phyloP scores from a whole-genome alignment of 441 rosid species.

The Croton setiger region DNA sequence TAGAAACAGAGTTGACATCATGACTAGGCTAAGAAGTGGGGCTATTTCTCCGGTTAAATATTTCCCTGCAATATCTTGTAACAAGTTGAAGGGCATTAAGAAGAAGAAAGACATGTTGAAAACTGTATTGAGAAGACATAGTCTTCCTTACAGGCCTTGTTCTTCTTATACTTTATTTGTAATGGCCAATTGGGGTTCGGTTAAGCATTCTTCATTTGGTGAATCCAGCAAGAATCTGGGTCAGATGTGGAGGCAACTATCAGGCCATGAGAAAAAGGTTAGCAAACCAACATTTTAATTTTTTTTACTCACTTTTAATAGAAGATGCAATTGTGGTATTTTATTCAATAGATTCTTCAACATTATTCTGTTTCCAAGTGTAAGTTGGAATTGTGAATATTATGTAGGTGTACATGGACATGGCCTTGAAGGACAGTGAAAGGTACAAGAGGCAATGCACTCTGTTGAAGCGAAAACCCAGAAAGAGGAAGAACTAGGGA shows the following conservation, averaged over 20 bases:
- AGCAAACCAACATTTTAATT: not conserved
- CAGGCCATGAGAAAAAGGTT: slow-evolving; percentile 17
- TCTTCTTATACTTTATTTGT: slow-evolving; percentile 16
- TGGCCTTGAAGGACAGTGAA: slow-evolving; percentile 17
- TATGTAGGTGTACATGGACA: slow-evolving; percentile 9
- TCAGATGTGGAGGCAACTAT: slow-evolving; percentile 20
- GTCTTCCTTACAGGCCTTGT: slow-evolving; percentile 16
- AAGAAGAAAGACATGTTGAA: not conserved
- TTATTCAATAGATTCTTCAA: not conserved
- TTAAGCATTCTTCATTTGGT: slow-evolving; percentile 12
- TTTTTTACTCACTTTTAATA: not conserved
- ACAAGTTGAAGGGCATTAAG: not conserved
- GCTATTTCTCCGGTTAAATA: slow-evolving; percentile 14
- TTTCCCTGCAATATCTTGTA: slow-evolving; percentile 6
- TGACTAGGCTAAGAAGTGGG: slow-evolving; percentile 22
- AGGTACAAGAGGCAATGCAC: slow-evolving; percentile 18
- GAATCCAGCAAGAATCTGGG: slow-evolving; percentile 19
- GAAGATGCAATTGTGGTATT: not conserved
- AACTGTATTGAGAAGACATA: slow-evolving; percentile 15
- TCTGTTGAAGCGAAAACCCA: not conserved
- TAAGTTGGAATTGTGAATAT: not conserved
- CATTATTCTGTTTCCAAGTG: not conserved
- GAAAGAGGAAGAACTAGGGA: too few species aligned
- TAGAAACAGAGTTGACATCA: not conserved
- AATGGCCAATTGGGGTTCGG: slow-evolving; percentile 12